Percentiles rank a stretch among this genome's conserved stretches.
Conservation (phyloP, 2,329 filamentous ascomycete genomes). For the Tolypocladium sp. region DNA sequence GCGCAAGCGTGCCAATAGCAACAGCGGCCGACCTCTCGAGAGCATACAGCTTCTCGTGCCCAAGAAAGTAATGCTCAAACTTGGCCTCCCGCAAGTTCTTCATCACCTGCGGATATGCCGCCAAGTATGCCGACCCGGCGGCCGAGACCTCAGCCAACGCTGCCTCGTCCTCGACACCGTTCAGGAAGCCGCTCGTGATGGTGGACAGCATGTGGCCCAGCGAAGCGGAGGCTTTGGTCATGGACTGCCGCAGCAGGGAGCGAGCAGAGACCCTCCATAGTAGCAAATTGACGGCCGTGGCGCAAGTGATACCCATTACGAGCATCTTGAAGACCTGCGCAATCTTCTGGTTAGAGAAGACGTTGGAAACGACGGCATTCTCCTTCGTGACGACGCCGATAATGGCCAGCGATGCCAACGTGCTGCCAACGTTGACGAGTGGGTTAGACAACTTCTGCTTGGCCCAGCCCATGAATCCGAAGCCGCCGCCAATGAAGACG, state of each 20-base stretch:
- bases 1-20: slow-evolving; percentile 71
- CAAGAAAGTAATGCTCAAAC: slow-evolving; percentile 71
- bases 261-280: slow-evolving; percentile 70
- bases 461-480: slow-evolving; percentile 76
- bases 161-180: slow-evolving; percentile 65
- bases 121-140: slow-evolving; percentile 49
- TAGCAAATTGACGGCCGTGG: slow-evolving; percentile 60
- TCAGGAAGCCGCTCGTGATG: slow-evolving; percentile 74
- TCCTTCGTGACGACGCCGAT: slow-evolving; percentile 84
- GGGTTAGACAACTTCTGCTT: slow-evolving; percentile 68
- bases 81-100: slow-evolving; percentile 75
- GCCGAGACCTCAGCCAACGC: slow-evolving; percentile 50
- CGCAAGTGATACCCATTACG: slow-evolving; percentile 62
- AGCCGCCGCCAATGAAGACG: slow-evolving; percentile 70
- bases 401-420: slow-evolving; percentile 71
- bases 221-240: slow-evolving; percentile 62
- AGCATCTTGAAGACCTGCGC: slow-evolving; percentile 61
- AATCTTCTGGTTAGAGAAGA: slow-evolving; percentile 56
- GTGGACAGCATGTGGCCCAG: slow-evolving; percentile 70
- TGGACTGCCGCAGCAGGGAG: slow-evolving; percentile 57
- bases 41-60: slow-evolving; percentile 65
- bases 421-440: slow-evolving; percentile 71
- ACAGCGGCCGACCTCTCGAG: slow-evolving; percentile 68
- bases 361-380: slow-evolving; percentile 66
- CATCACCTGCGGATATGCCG: slow-evolving; percentile 52